phyloP scores from a whole-genome alignment of 805 yeast species.

The Lipomyces yamadae region DNA sequence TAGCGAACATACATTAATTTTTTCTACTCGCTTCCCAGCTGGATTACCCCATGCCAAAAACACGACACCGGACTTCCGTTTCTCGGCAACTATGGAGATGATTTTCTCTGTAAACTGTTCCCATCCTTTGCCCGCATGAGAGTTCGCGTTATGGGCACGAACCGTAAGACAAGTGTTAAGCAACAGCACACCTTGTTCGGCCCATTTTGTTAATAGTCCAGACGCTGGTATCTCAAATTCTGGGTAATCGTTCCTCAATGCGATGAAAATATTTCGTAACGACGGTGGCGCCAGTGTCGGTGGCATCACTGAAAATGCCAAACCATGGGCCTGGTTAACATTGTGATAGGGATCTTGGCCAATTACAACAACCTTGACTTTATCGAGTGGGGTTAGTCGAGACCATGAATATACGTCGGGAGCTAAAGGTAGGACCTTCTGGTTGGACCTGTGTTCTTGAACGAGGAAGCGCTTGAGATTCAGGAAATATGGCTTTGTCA shows the following conservation, averaged over 20 bases:
- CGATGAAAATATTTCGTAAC: slow-evolving; percentile 81
- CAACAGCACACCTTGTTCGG: slow-evolving; percentile 82
- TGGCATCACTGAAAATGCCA: slow-evolving; percentile 88
- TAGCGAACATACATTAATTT: slow-evolving; percentile 39
- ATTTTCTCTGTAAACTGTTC: slow-evolving; percentile 82
- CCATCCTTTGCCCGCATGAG: slow-evolving; percentile 93
- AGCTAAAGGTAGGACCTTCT: slow-evolving; percentile 76
- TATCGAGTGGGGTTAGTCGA: slow-evolving; percentile 73
- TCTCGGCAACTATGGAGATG: slow-evolving; percentile 55
- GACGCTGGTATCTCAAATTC: slow-evolving; percentile 66
- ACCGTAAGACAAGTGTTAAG: slow-evolving; percentile 90
- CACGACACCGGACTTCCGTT: slow-evolving; percentile 59
- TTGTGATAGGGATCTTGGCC: slow-evolving; percentile 99
- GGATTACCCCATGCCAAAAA: slow-evolving; percentile 84
- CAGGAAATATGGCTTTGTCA: slow-evolving; percentile 84
- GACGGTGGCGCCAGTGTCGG: slow-evolving; percentile 91
- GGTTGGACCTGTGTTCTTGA: slow-evolving; percentile 50
- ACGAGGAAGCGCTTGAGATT: slow-evolving; percentile 67
- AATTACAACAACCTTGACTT: slow-evolving; percentile 75
- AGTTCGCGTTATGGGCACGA: slow-evolving; percentile 88
- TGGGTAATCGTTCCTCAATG: slow-evolving; percentile 68
- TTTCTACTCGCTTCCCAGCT: slow-evolving; percentile 65
- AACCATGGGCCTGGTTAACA: slow-evolving; percentile 90
- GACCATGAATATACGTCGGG: slow-evolving; percentile 90
- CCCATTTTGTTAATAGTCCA: slow-evolving; percentile 83